Base-by-base conservation (phyloP, 2,329 filamentous ascomycete genomes). In the Ophiostoma tasmaniense region DNA sequence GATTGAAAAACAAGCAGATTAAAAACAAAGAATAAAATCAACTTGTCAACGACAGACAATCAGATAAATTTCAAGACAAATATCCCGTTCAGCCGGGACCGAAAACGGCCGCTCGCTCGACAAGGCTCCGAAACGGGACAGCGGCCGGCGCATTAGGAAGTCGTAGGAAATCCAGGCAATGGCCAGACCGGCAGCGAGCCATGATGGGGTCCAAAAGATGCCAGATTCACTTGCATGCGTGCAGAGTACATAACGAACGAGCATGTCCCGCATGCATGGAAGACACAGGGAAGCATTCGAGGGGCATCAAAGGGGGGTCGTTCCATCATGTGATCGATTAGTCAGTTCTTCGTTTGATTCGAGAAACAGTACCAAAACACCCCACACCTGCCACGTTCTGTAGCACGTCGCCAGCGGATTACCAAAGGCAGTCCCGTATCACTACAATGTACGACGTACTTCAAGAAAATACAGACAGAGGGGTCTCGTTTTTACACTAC, bases 241-340 rank as follows among this genome's bases (percentile, higher is more conserved):
- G 14, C 22, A 22, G 25, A 55, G 13, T 25, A 33, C 33, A 33
- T 8, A 33, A 8, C 33, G 50, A 13, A 55, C 50, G n/a, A 0
- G 10, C 22, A 55, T 55, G 11, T 55, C 50, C 50, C 50, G 50
- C n/a, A 66, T 33, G 22, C 55, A 62, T 64, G 37, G n/a, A 37
- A 30, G 55, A 59, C 33, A 66, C 65, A n/a, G 37, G 39, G 37
- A 61, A 30, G 55, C 55, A 61, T 33, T 30, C n/a, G 55, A 61
- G 55, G 55, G 50, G 50, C n/a, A 22, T 22, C 8, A 25, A 25
- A 10, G 10, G 50, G 22, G 50, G 25, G 62, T 37, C 50, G 66
- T 64, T 55, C 50, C 22, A 17, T 61, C 55, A 61, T 61, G 55
- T 61, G 55, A 61, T 20, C 20, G 25, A 17, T 61, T 61, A 33